Base-by-base conservation (phyloP, 768 basidiomycete genomes). In the Tricholomella constricta region DNA sequence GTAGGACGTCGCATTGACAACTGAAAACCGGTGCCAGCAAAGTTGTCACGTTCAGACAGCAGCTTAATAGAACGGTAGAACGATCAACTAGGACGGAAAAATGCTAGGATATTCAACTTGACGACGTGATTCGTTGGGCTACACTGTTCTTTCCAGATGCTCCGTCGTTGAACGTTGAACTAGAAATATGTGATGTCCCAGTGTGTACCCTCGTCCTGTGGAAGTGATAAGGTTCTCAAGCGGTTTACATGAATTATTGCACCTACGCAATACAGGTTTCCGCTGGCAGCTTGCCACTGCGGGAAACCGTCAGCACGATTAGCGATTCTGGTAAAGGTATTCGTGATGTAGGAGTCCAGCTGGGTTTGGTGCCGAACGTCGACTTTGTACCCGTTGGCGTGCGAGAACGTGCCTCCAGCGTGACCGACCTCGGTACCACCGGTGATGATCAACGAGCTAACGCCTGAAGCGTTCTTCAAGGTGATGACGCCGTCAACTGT, bases 391-490 rank as follows among this genome's bases (percentile, higher is more conserved):
- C 66, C 65, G 32, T 67, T 68, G 9, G 45, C 52, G 41, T 68
- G 67, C 25, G 64, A 64, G 47, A 59, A 62, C 1, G 60, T 65
- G 8, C 64, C 64, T 17, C 58, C 55, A 0, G 63, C 62, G 49
- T 69, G 66, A 5, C 68, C 68, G 29, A 62, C 62, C 51, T 69
- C 66, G 4, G 66, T 85, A 2, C 86, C 84, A 1, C 89, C 88
- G 3, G 89, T 90, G 49, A 91, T 79, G 62, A 89, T 76, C 71
- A 88, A 81, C 11, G 78, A 77, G 49, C 74, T 72, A 12, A 85
- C 78, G 0, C 85, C 85, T 10, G 81, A 80, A 6, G 68, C 67
- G 2, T 56, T 55, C 52, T 67, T 69, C 44, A 66, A 41, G 9
- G 63, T 56, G 52, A 67, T 68, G 23, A 67, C 63, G 19, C 62